phyloP scores from a whole-genome alignment of 345 rosid species.

The Mallotus nudiflorus region DNA sequence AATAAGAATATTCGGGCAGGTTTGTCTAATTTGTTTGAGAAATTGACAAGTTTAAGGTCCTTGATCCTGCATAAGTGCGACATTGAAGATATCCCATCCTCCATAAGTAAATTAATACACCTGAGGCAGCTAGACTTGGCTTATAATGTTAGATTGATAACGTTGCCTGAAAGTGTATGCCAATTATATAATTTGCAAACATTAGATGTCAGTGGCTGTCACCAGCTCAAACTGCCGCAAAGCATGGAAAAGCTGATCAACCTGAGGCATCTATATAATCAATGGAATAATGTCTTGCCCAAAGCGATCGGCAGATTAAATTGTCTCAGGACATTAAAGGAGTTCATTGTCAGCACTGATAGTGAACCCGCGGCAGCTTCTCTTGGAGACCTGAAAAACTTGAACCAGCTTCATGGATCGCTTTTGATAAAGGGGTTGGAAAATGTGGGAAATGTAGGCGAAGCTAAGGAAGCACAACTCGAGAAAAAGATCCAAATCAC shows the following conservation, averaged over 20 bases:
- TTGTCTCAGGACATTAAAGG: slow-evolving; percentile 1
- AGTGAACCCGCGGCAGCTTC: no score
- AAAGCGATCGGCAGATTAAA: slow-evolving; percentile 5
- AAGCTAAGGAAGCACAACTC: slow-evolving; percentile 5
- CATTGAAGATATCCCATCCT: slow-evolving; percentile 7
- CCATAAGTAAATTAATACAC: neutral
- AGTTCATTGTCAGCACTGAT: slow-evolving; percentile 1
- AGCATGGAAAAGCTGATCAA: neutral
- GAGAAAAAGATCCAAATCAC: neutral
- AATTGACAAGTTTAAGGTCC: slow-evolving; percentile 6
- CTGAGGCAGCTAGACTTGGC: slow-evolving; percentile 5
- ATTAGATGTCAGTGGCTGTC: neutral
- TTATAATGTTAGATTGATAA: neutral
- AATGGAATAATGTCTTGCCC: slow-evolving; percentile 2
- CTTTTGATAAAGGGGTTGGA: slow-evolving; percentile 6
- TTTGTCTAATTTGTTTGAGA: neutral
- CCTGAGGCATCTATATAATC: slow-evolving; percentile 2
- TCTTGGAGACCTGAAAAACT: slow-evolving; percentile 1
- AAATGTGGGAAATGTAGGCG: neutral
- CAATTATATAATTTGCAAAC: slow-evolving; percentile 2
- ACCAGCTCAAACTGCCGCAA: neutral
- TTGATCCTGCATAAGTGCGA: slow-evolving; percentile 3
- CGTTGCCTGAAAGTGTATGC: slow-evolving; percentile 1
- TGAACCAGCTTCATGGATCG: slow-evolving; percentile 5
- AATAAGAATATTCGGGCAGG: neutral